Conservation (phyloP, 2,329 filamentous ascomycete genomes). For the Albifimbria verrucaria region DNA sequence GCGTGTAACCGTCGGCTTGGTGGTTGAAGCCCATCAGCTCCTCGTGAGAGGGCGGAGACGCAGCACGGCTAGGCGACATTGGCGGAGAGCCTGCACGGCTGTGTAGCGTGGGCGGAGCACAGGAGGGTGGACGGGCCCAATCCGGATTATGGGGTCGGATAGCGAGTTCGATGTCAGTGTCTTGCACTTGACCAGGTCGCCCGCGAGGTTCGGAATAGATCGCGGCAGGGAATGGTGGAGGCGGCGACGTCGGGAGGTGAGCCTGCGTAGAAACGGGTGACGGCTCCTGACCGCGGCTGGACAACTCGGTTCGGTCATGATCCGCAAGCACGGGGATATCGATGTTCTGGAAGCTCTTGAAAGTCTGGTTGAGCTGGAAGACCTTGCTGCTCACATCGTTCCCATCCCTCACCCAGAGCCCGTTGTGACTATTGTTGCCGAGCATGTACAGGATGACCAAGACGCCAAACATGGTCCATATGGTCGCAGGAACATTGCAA, state of each 20-base stretch:
- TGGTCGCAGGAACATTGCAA: conserved; percentile 17
- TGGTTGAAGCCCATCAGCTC: conserved; percentile 27
- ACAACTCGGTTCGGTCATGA: not conserved
- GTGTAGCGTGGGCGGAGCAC: not conserved
- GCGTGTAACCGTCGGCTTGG: conserved; percentile 25
- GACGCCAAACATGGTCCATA: conserved; percentile 21
- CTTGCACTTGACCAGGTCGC: not conserved
- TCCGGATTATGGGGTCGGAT: not conserved
- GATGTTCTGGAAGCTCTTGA: not conserved
- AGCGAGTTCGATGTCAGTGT: not conserved
- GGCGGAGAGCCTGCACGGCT: too few relatives aligned
- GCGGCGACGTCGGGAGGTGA: not conserved
- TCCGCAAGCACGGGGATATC: not conserved
- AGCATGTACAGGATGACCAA: conserved; percentile 22
- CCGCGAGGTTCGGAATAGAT: too few relatives aligned
- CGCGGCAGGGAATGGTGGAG: not conserved
- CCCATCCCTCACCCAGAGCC: conserved; percentile 22
- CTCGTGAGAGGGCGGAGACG: conserved; percentile 21
- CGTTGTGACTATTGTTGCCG: conserved; percentile 19
- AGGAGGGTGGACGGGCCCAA: not conserved
- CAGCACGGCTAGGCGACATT: not conserved
- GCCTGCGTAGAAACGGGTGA: not conserved
- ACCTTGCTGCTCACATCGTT: conserved; percentile 7
- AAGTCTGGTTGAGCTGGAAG: conserved; percentile 7
- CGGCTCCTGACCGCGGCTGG: not conserved